phyloP scores from a whole-genome alignment of 2,329 filamentous ascomycete species.

The Pyrenochaeta sp. region DNA sequence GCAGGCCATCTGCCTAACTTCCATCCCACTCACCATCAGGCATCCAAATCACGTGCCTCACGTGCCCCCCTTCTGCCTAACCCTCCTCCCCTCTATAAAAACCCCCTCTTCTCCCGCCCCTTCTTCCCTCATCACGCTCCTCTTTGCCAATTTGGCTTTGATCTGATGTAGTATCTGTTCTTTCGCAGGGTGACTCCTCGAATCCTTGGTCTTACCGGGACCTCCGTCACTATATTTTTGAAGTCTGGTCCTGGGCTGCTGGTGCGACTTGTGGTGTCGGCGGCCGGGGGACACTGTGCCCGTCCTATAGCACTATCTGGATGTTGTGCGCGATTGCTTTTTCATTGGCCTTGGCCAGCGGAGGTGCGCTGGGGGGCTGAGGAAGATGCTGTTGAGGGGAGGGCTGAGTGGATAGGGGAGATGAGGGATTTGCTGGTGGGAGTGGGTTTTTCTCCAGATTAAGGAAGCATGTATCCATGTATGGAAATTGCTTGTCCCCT shows the following conservation, averaged over 20 bases:
- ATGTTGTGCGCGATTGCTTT: conserved; percentile 13
- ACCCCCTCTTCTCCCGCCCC: not conserved
- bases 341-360: conserved; percentile 7
- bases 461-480: too few species aligned
- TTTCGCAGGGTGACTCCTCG: conserved; percentile 12
- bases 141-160: conserved; percentile 12
- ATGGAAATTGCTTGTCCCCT: too few species aligned
- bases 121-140: conserved; percentile 3
- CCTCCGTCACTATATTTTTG: conserved; percentile 6
- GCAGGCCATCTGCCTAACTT: too few species aligned
- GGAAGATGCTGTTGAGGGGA: not conserved
- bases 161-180: conserved; percentile 19
- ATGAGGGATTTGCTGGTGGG: too few species aligned
- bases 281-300: conserved; percentile 4
- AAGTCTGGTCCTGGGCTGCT: not conserved
- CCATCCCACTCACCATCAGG: too few species aligned
- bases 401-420: too few species aligned
- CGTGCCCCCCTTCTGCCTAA: too few species aligned
- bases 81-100: too few species aligned
- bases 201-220: conserved; percentile 3
- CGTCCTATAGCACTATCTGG: conserved; percentile 11
- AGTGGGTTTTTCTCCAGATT: too few species aligned
- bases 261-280: conserved; percentile 7
- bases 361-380: conserved; percentile 4
- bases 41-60: too few species aligned